phyloP scores from a whole-genome alignment of 352 stramenopile species.

The Globisporangium parvum region DNA sequence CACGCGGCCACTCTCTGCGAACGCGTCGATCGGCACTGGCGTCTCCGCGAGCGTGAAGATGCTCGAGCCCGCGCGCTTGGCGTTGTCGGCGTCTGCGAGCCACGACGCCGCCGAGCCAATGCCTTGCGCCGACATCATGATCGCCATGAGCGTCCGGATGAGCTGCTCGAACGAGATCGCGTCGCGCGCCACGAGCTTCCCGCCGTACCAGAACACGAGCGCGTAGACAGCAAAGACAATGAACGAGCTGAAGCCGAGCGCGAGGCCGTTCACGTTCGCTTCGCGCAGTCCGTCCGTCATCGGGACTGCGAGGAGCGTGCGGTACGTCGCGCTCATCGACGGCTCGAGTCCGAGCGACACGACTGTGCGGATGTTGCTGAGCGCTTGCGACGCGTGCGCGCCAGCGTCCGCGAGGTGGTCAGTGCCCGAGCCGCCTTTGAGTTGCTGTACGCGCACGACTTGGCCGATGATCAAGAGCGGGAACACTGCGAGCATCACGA shows the following conservation, averaged over 20 bases:
- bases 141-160: constrained; percentile 41
- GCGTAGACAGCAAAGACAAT: constrained; percentile 33
- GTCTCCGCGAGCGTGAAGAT: constrained; percentile 2
- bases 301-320: constrained; percentile 18
- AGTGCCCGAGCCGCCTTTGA: constrained; percentile 11
- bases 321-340: constrained; percentile 24
- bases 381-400: constrained; percentile 36
- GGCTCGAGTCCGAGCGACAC: constrained; percentile 30
- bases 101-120: constrained; percentile 21
- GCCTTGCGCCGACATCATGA: constrained; percentile 42
- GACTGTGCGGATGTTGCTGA: constrained; percentile 36
- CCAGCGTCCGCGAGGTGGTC: constrained; percentile 28
- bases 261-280: constrained; percentile 27
- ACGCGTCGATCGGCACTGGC: constrained; percentile 5
- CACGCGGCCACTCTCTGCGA: neutral
- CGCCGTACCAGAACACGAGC: constrained; percentile 56
- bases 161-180: constrained; percentile 38
- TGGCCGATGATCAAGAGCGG: constrained; percentile 21
- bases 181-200: constrained; percentile 26
- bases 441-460: constrained; percentile 19
- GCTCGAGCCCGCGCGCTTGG: constrained; percentile 5
- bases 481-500: constrained; percentile 15
- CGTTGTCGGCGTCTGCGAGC: constrained; percentile 32
- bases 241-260: constrained; percentile 62
- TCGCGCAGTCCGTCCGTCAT: constrained; percentile 14